These are phyloP conservation scores for Monosporascus sp. DNA, from an alignment of 2,329 filamentous ascomycete genomes.

Conservation along the genomic window DNA sequence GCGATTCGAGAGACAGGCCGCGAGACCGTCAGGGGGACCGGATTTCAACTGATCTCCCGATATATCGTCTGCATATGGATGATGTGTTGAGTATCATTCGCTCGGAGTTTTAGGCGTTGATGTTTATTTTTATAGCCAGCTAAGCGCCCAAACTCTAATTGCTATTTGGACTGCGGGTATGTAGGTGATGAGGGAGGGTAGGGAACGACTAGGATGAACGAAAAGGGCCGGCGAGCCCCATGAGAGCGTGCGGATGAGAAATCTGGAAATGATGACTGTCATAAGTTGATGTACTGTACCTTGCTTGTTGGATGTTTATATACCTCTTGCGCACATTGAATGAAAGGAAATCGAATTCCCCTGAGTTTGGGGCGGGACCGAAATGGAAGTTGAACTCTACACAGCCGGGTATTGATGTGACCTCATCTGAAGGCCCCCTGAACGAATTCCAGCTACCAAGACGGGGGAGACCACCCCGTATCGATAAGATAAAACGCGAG, in stretches of 20 bases:
- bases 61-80: not conserved
- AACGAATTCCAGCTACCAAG: not conserved
- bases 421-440: no score
- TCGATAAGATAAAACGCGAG: not conserved
- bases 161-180: no score
- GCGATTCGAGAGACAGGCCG: conserved; percentile 47
- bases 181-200: no score
- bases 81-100: conserved; percentile 1
- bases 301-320: not conserved
- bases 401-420: no score
- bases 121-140: no score
- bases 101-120: not conserved
- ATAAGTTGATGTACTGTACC: not conserved
- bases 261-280: not conserved
- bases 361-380: no score
- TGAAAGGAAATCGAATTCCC: no score
- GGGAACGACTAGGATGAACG: not conserved
- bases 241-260: no score
- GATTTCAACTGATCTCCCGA: conserved; percentile 12
- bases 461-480: not conserved
- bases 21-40: conserved; percentile 23
- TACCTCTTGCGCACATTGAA: no score
- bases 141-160: no score
- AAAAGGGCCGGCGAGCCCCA: not conserved
- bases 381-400: no score